phyloP scores from a whole-genome alignment of 139 green algal species.

The Gonium pectorale region DNA sequence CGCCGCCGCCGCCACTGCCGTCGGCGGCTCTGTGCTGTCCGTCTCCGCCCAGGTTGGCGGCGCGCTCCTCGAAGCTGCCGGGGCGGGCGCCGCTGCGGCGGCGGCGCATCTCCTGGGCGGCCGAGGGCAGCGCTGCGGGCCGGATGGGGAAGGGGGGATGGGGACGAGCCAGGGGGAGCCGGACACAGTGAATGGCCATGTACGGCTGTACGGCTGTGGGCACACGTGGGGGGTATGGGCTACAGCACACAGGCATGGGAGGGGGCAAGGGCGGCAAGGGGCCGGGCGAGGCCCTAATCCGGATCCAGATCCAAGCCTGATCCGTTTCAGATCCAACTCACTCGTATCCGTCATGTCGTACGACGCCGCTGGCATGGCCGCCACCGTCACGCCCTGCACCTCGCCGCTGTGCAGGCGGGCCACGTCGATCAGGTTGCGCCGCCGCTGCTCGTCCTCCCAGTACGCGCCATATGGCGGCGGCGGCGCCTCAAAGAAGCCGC shows the following conservation, averaged over 20 bases:
- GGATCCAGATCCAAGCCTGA: too few species aligned
- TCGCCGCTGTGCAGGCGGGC: constrained; percentile 21
- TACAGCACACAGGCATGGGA: too few species aligned
- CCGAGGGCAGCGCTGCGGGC: background rate
- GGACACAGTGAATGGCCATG: too few species aligned
- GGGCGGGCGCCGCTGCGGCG: constrained; percentile 4
- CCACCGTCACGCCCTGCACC: background rate
- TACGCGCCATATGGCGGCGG: background rate
- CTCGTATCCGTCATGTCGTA: background rate
- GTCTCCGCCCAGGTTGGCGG: background rate
- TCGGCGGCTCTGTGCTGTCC: background rate
- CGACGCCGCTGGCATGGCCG: background rate
- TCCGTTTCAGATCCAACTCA: too few species aligned
- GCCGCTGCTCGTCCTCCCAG: constrained; percentile 8
- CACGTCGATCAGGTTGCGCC: background rate
- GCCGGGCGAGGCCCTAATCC: too few species aligned
- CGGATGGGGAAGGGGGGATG: background rate
- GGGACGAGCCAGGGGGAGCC: too few species aligned
- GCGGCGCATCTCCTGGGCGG: constrained; percentile 8
- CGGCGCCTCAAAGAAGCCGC: too few species aligned
- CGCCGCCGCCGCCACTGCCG: background rate
- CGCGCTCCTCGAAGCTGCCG: constrained; percentile 14
- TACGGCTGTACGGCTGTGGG: too few species aligned
- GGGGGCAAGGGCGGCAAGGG: too few species aligned
- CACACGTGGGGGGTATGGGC: too few species aligned